phyloP scores from a whole-genome alignment of 2,329 filamentous ascomycete species.

The Tolypocladium nubicola region DNA sequence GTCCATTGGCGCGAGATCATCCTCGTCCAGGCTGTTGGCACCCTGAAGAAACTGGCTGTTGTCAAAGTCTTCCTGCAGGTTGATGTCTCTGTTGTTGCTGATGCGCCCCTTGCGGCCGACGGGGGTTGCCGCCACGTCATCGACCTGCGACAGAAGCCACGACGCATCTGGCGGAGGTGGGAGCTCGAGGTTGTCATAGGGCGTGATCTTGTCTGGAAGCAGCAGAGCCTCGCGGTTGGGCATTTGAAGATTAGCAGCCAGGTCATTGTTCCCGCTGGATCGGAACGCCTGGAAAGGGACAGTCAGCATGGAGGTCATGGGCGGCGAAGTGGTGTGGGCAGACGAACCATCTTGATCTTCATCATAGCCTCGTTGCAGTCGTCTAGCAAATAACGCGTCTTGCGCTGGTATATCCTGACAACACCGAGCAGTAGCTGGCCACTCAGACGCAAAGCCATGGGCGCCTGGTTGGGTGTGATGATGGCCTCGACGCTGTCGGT shows the following conservation, averaged over 20 bases:
- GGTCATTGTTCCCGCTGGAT: slow-evolving; percentile 86
- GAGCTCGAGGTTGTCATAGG: slow-evolving; percentile 68
- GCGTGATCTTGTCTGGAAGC: slow-evolving; percentile 85
- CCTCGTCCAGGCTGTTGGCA: slow-evolving; percentile 47
- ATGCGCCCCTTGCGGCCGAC: slow-evolving; percentile 46
- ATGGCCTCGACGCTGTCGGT: slow-evolving; percentile 92
- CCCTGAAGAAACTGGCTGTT: slow-evolving; percentile 75
- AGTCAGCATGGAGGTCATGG: slow-evolving; percentile 16
- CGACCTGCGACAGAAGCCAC: slow-evolving; percentile 67
- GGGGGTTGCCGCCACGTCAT: slow-evolving; percentile 45
- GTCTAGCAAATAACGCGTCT: slow-evolving; percentile 90
- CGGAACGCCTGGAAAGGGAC: slow-evolving; percentile 64
- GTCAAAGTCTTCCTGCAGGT: slow-evolving; percentile 57
- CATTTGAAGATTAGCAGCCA: slow-evolving; percentile 71
- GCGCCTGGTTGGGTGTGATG: slow-evolving; percentile 83
- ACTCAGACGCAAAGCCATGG: slow-evolving; percentile 87
- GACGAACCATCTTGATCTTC: slow-evolving; percentile 92
- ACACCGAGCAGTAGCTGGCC: slow-evolving; percentile 92
- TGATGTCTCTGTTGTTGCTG: slow-evolving; percentile 54
- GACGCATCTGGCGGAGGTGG: slow-evolving; percentile 83
- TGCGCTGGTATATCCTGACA: slow-evolving; percentile 93
- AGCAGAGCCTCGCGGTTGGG: slow-evolving; percentile 79
- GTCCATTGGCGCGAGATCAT: slow-evolving; percentile 44
- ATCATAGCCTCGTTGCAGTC: slow-evolving; percentile 95
- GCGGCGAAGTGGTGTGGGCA: background rate